Conservation (phyloP, 352 stramenopile species). For the Plasmopara muralis region DNA sequence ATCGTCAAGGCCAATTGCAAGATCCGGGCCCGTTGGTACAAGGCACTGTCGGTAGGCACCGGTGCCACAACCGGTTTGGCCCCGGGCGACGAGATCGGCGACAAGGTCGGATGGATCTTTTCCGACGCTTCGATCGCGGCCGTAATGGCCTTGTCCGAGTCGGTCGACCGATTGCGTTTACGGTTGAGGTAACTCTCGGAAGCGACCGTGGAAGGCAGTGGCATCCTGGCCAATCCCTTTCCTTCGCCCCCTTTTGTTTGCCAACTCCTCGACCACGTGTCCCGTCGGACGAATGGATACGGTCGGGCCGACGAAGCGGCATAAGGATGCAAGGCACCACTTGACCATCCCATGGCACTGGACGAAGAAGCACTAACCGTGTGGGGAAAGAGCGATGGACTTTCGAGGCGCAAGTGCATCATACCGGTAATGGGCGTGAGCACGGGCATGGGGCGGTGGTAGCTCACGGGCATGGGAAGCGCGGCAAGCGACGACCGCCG, state of each 20-base stretch:
- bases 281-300: slow-evolving; percentile 29
- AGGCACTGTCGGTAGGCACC: slow-evolving; percentile 32
- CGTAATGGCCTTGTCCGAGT: slow-evolving; percentile 53
- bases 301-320: slow-evolving; percentile 41
- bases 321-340: slow-evolving; percentile 36
- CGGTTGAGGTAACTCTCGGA: slow-evolving; percentile 47
- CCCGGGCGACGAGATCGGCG: slow-evolving; percentile 20
- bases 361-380: slow-evolving; percentile 14
- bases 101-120: slow-evolving; percentile 38
- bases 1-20: slow-evolving; percentile 55
- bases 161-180: slow-evolving; percentile 65
- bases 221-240: slow-evolving; percentile 27
- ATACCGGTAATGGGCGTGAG: slow-evolving; percentile 66
- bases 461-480: slow-evolving; percentile 39
- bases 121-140: slow-evolving; percentile 48
- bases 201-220: slow-evolving; percentile 23
- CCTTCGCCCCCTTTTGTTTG: slow-evolving; percentile 32
- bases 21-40: slow-evolving; percentile 51
- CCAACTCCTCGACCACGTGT: slow-evolving; percentile 30
- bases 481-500: slow-evolving; percentile 45
- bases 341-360: too few relatives aligned
- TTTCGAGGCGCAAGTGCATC: slow-evolving; percentile 66
- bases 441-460: slow-evolving; percentile 24
- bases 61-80: slow-evolving; percentile 17
- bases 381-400: slow-evolving; percentile 16